Base-by-base conservation (phyloP, 441 rosid genomes). In the Gossypium gossypioides region DNA sequence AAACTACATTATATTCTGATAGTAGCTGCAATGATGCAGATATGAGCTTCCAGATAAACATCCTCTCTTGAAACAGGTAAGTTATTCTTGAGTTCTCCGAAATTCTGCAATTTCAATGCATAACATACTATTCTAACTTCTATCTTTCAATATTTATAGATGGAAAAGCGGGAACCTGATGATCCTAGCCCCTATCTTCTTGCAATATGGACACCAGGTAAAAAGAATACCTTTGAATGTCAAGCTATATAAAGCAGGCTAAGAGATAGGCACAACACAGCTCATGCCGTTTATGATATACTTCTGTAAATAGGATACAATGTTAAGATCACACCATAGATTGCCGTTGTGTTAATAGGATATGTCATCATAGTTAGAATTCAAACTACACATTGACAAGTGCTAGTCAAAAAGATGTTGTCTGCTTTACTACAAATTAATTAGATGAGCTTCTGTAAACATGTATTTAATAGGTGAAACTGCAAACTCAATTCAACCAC, bases 151-250 rank as follows among this genome's bases (percentile, higher is more conserved):
- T 63, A 78, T 73, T 63, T 75, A 79, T 88, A 96, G 99, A 83
- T 96, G 91, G 93, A 90, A 51, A 86, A 67, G 76, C 82, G 97
- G 80, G 98, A 91, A 76, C 84, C 78, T 48, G 98, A 90, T 86
- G 99, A 96, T 66, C 98, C 94, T 64, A 87, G 96, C 75, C 96
- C 97, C 60, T 96, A 91, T 78, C 98, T 93, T 74, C 89, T 96
- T 65, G 98, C 97, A 46, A 88, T 93, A 78, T 96, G 99, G 98
- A 84, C 92, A 71, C 98, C 99, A 73, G 99, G 99, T 93, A 74
- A 84, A 83, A 25, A 74, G 69, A 64, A 58, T 72, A 61, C 40
- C 46, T 29, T 12, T 16, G 19, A 50, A 51, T 12, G 44, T 48
- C 75, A 27, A 59, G 10, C 68, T 48, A 29, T 48, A 72, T 59